Evolutionary conservation across 208 protist genomes (phyloP).

Genomic region (Acanthamoeba castellanii): DNA sequence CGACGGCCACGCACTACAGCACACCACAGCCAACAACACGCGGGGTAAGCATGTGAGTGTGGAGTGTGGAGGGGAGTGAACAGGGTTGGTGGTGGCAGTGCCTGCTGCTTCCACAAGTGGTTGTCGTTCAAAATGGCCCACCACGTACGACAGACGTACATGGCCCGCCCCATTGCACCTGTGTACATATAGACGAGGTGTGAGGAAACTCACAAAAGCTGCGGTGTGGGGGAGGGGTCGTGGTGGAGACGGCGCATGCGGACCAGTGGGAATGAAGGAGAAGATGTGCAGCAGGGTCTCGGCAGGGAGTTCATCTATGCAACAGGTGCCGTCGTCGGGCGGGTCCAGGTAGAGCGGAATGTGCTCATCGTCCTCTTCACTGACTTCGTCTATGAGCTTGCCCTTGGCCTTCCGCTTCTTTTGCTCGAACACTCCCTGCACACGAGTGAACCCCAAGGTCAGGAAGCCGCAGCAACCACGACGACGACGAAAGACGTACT

Average conservation of each 20-base stretch:
- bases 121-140: conserved; percentile 16
- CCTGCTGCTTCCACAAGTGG: conserved; percentile 7
- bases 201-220: background rate
- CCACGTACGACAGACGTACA: background rate
- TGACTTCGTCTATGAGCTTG: background rate
- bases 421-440: background rate
- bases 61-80: too few species aligned
- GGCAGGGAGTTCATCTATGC: conserved; percentile 20
- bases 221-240: background rate
- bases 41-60: background rate
- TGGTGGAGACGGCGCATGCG: background rate
- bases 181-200: background rate
- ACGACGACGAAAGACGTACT: background rate
- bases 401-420: background rate
- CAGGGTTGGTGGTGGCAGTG: background rate
- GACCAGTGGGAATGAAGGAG: background rate
- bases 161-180: background rate
- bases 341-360: conserved; percentile 44
- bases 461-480: background rate
- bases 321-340: conserved; percentile 19
- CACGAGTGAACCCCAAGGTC: background rate
- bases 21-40: too few species aligned
- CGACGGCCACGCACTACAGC: background rate
- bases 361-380: background rate
- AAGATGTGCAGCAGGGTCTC: conserved; percentile 49